Evolutionary conservation across 495 filamentous ascomycete species (phyloP).

Genomic region (Lepidopterella palustris): DNA sequence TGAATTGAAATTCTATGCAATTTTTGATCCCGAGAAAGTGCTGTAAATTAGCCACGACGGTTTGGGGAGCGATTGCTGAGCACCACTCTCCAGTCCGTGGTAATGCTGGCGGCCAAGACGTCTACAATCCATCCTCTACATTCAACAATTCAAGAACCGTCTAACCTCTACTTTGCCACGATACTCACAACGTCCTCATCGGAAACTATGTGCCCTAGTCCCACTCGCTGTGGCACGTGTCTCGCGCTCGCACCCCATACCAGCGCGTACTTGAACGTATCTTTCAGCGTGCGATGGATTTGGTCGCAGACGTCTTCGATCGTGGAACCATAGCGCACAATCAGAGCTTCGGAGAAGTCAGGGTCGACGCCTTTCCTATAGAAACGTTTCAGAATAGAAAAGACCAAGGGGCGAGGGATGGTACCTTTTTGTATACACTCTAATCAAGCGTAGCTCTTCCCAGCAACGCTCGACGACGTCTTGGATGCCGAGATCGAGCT

Average conservation of each 20-base stretch:
- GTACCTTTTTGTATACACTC: constrained; percentile 89
- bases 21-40: too few species aligned
- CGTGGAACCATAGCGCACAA: constrained; percentile 76
- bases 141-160: too few species aligned
- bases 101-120: too few species aligned
- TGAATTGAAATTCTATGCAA: too few species aligned
- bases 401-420: constrained; percentile 20
- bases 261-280: constrained; percentile 97
- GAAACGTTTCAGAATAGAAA: constrained; percentile 12
- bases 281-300: constrained; percentile 90
- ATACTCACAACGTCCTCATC: constrained; percentile 99
- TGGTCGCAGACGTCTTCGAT: constrained; percentile 98
- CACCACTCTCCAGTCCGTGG: too few species aligned
- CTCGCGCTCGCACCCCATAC: constrained; percentile 96
- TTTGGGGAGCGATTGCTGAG: too few species aligned
- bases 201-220: constrained; percentile 74
- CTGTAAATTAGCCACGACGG: too few species aligned
- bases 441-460: constrained; percentile 85
- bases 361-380: constrained; percentile 77
- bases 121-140: too few species aligned
- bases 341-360: constrained; percentile 86
- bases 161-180: constrained; percentile 79
- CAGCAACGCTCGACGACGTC: constrained; percentile 94
- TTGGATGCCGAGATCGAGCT: constrained; percentile 91
- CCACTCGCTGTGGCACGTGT: constrained; percentile 91